Conservation (phyloP, 257 asterid genomes). For the Jaltomata sinuosa region DNA sequence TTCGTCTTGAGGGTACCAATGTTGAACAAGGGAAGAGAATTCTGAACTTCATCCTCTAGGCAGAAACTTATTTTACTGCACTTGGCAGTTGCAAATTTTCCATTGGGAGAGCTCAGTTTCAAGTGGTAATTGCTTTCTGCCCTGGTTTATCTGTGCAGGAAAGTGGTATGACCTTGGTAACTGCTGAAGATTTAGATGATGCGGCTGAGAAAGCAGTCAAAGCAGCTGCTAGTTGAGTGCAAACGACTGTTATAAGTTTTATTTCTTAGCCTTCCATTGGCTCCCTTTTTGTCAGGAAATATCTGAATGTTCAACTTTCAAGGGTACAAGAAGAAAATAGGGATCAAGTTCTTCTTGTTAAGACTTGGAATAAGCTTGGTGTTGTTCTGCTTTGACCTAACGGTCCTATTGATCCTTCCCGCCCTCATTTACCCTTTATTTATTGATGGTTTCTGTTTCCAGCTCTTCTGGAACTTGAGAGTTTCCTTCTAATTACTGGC, state of each 20-base stretch:
- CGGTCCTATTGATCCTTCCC: neutral
- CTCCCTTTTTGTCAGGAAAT: neutral
- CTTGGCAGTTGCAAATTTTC: neutral
- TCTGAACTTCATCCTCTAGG: slow-evolving; percentile 5
- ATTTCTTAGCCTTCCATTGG: neutral
- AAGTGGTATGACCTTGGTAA: slow-evolving; percentile 76
- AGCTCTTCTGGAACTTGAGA: neutral
- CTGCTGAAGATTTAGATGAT: slow-evolving; percentile 89
- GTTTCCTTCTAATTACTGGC: neutral
- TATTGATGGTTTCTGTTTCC: neutral
- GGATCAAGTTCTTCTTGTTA: neutral
- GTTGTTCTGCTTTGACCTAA: neutral
- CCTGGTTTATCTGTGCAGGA: slow-evolving; percentile 33
- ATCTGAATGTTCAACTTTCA: slow-evolving; percentile 6
- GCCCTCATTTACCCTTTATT: neutral
- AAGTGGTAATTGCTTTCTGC: neutral
- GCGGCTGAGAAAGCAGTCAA: slow-evolving; percentile 91
- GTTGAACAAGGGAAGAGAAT: slow-evolving; percentile 93
- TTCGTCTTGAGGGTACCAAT: slow-evolving; percentile 95
- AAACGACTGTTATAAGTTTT: neutral
- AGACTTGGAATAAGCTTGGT: neutral
- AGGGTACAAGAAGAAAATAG: slow-evolving; percentile 28
- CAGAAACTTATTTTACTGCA: neutral
- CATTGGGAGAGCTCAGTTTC: neutral
- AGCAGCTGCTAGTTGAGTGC: slow-evolving; percentile 17